Conservation (phyloP, 805 yeast species). For the Myxozyma neglecta region DNA sequence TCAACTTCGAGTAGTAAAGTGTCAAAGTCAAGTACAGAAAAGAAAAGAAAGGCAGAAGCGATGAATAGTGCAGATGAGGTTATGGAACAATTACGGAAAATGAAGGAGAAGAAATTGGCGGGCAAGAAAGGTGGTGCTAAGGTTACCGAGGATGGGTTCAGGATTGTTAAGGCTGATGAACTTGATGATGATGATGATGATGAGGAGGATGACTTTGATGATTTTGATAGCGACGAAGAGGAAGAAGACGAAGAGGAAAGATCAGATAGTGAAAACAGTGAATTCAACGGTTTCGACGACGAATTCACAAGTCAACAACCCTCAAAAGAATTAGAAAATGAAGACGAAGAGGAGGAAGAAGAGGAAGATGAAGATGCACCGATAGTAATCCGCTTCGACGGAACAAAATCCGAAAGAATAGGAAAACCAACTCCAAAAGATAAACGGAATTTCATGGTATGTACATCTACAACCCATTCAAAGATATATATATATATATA, state of each 20-base stretch:
- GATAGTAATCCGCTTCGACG: constrained; percentile 40
- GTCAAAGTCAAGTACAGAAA: not conserved
- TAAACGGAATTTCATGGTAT: constrained; percentile 37
- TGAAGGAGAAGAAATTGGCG: constrained; percentile 3
- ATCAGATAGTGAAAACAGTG: constrained; percentile 16
- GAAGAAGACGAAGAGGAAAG: constrained; percentile 4
- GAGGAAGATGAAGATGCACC: constrained; percentile 37
- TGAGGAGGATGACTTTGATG: constrained; percentile 6
- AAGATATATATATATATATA: not conserved
- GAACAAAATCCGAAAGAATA: constrained; percentile 33
- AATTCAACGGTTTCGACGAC: constrained; percentile 33
- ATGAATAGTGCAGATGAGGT: constrained; percentile 14
- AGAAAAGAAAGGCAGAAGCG: not conserved
- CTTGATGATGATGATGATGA: constrained; percentile 13
- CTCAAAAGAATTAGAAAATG: not conserved
- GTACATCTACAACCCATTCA: not conserved
- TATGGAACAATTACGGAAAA: constrained; percentile 18
- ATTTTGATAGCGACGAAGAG: constrained; percentile 1
- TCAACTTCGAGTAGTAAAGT: not conserved
- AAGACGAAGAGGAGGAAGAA: constrained; percentile 16
- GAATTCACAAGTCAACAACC: constrained; percentile 1
- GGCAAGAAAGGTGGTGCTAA: not conserved
- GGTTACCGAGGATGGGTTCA: constrained; percentile 1
- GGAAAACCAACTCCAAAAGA: constrained; percentile 32
- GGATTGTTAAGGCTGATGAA: constrained; percentile 16